phyloP scores from a whole-genome alignment of 257 asterid genomes.

The Lycium barbarum region DNA sequence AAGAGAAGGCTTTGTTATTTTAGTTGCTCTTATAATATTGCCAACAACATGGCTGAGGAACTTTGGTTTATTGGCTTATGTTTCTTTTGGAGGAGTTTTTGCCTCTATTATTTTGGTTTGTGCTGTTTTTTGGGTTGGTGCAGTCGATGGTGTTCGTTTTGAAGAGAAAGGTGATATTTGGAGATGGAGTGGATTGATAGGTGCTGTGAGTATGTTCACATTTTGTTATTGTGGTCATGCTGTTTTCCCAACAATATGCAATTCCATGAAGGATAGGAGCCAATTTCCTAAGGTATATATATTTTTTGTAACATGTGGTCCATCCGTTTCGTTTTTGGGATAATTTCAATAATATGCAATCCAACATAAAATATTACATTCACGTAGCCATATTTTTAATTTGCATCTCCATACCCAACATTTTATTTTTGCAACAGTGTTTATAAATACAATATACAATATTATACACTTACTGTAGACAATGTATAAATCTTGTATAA shows the following conservation, averaged over 20 bases:
- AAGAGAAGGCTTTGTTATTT: conserved; percentile 42
- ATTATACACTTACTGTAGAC: no score
- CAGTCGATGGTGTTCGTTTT: conserved; percentile 60
- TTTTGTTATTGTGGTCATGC: conserved; percentile 67
- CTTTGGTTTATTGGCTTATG: conserved; percentile 53
- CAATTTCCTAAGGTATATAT: conserved; percentile 48
- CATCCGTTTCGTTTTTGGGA: conserved; percentile 34
- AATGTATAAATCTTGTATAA: no score
- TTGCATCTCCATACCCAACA: no score
- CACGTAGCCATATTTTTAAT: no score
- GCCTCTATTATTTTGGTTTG: conserved; percentile 46
- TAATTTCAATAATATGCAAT: no score
- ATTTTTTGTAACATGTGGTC: neutral
- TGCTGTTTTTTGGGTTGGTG: conserved; percentile 53
- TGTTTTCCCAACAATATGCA: conserved; percentile 54
- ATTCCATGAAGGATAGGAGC: conserved; percentile 57
- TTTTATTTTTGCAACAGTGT: no score
- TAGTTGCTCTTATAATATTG: conserved; percentile 49
- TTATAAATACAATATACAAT: no score
- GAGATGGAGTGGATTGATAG: conserved; percentile 52
- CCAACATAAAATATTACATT: no score
- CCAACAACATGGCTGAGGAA: conserved; percentile 64
- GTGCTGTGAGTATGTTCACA: conserved; percentile 50
- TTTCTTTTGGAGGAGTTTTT: conserved; percentile 56
- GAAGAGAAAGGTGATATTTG: conserved; percentile 45